phyloP scores from a whole-genome alignment of 805 yeast species.

The Teunomyces pallodes region DNA sequence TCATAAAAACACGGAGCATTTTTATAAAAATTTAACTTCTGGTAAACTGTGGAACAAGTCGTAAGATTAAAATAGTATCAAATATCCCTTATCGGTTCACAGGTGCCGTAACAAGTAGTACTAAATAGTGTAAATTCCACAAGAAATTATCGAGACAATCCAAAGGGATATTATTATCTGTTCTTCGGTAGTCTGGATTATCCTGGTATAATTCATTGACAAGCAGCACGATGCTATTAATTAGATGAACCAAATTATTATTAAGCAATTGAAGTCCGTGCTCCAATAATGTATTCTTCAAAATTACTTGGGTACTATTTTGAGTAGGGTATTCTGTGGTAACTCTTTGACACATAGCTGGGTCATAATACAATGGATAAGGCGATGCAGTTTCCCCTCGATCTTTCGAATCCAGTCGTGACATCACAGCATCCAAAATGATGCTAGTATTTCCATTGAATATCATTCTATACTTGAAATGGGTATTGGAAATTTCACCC shows the following conservation, averaged over 20 bases:
- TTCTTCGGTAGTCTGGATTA: slow-evolving; percentile 4
- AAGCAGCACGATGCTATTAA: slow-evolving; percentile 19
- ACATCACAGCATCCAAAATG: slow-evolving; percentile 22
- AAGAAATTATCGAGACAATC: slow-evolving; percentile 40
- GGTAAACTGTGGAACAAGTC: no score
- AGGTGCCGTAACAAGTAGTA: slow-evolving; percentile 31
- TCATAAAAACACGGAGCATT: no score
- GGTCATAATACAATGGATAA: slow-evolving; percentile 31
- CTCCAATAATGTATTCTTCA: slow-evolving; percentile 29
- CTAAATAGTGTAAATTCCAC: slow-evolving; percentile 39
- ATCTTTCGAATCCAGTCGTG: background rate
- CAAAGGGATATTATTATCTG: slow-evolving; percentile 25
- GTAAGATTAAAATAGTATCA: background rate
- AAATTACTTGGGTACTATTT: background rate
- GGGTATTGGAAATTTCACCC: slow-evolving; percentile 23
- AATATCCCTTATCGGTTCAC: background rate
- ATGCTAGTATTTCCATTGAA: slow-evolving; percentile 18
- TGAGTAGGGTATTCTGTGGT: slow-evolving; percentile 6
- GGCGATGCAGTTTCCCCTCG: slow-evolving; percentile 2
- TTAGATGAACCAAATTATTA: slow-evolving; percentile 26
- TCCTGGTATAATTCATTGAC: slow-evolving; percentile 12
- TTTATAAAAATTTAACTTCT: no score
- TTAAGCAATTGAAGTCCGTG: slow-evolving; percentile 30
- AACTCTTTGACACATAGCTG: slow-evolving; percentile 16
- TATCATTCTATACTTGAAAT: slow-evolving; percentile 28